Evolutionary conservation across 2,329 filamentous ascomycete genomes (phyloP), one percentile per base, ranked within the genome.

Genomic region (Diaporthe australafricana): DNA sequence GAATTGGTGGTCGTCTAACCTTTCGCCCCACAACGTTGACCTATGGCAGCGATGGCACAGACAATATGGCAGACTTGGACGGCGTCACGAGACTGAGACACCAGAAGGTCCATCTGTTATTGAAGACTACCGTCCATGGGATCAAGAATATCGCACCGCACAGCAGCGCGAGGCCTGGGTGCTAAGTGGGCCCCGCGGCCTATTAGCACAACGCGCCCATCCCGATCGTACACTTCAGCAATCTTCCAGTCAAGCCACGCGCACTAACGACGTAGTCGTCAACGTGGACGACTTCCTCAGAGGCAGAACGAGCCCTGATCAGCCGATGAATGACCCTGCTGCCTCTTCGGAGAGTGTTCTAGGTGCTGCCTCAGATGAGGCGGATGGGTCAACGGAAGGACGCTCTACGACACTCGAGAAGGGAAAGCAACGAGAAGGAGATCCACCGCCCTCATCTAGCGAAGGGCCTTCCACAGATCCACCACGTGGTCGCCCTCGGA

Each of bases 151-250:
- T 16, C 56, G 56, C 16, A 3, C 20, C 1, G 0, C 5, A 11
- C 22, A 42, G 5, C 16, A 2, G 1, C 2, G 7, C 20, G 2
- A 5, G 3, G 16, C 5, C 38, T 1, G 2, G 2, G 8, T 4
- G 8, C 22, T 12, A 38, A 3, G 11, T 5, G 38, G 22, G 16
- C 38, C 12, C 20, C 38, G 22, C 17, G 38, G 25, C 7, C 56
- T 60, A n/a, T n/a, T n/a, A 2, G 25, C 16, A 42, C 1, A 30
- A 6, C 56, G 56, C 7, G 25, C 14, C 25, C 7, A 45, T n/a
- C 56, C 56, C 38, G 16, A 9, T 11, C 6, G 20, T 4, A 27
- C 25, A 30, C 25, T 27, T 14, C 16, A 3, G 30, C 22, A 25
- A 30, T 14, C 56, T 6, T 16, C 55, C 9, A 8, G 20, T 17